Conservation (phyloP, 371 early-diverging fungal species). For the Chytridium lagenaria region DNA sequence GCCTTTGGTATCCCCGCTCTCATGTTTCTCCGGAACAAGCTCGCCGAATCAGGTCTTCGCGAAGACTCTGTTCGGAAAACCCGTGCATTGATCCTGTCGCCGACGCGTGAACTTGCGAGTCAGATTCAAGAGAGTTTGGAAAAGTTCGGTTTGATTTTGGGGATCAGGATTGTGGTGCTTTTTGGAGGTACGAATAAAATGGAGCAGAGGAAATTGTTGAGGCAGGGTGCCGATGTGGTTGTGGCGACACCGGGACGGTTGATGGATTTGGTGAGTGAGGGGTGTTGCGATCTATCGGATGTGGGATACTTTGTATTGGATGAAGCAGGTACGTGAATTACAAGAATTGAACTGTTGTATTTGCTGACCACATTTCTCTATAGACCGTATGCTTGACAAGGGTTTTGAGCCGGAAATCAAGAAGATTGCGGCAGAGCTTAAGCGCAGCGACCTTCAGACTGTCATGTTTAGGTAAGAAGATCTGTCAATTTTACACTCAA, state of each 20-base stretch:
- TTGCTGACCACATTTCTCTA: constrained; percentile 70
- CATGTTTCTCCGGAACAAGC: constrained; percentile 52
- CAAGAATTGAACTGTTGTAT: no score
- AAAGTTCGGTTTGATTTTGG: constrained; percentile 31
- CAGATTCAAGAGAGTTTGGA: constrained; percentile 80
- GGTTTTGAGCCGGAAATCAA: constrained; percentile 96
- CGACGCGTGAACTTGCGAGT: constrained; percentile 95
- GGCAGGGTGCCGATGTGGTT: constrained; percentile 81
- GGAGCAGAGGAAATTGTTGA: constrained; percentile 67
- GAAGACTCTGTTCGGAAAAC: constrained; percentile 53
- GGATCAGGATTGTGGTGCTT: constrained; percentile 36
- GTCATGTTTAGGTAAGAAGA: constrained; percentile 80
- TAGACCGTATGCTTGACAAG: constrained; percentile 95
- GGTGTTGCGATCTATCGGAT: constrained; percentile 66
- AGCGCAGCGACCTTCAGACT: constrained; percentile 76
- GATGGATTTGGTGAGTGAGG: constrained; percentile 93
- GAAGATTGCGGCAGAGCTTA: constrained; percentile 64
- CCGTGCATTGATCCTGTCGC: constrained; percentile 83
- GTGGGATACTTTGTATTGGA: constrained; percentile 94
- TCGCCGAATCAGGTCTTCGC: constrained; percentile 2
- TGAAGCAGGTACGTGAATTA: constrained; percentile 68
- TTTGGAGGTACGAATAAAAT: constrained; percentile 68
- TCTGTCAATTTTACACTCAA: background rate
- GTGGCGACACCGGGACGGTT: constrained; percentile 98
- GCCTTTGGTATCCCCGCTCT: constrained; percentile 92